These are phyloP conservation scores for Porcisia deanei DNA, from an alignment of 208 protist species.

Conservation along the genomic window DNA sequence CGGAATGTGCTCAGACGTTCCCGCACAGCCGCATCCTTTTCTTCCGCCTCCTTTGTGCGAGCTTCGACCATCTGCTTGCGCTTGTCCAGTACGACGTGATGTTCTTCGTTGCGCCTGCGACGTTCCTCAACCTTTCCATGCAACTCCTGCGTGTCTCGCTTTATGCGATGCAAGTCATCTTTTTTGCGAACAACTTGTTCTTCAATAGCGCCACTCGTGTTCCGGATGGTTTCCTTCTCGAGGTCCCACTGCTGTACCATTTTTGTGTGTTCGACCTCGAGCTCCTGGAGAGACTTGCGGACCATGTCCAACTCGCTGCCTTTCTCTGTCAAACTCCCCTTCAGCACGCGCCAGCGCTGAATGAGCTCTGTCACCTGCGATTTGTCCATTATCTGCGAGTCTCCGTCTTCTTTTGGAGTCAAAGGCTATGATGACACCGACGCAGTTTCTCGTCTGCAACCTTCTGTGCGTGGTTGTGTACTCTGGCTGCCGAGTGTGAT, in stretches of 20 bases:
- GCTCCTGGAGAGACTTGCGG: constrained; percentile 39
- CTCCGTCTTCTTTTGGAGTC: background rate
- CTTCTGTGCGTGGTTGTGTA: background rate
- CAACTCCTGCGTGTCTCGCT: constrained; percentile 58
- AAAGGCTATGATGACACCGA: background rate
- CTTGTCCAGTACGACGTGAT: constrained; percentile 54
- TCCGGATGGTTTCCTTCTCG: constrained; percentile 76
- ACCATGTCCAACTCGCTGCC: constrained; percentile 53
- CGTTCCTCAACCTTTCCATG: constrained; percentile 74
- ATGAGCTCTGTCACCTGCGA: constrained; percentile 72
- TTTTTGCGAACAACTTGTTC: constrained; percentile 65
- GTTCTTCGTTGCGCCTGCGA: constrained; percentile 65
- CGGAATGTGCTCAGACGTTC: constrained; percentile 55
- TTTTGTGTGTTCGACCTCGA: constrained; percentile 54
- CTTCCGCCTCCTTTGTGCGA: constrained; percentile 46
- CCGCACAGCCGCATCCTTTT: constrained; percentile 51
- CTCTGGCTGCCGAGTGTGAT: background rate
- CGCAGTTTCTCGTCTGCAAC: background rate
- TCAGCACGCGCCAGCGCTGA: constrained; percentile 71
- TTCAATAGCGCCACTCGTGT: constrained; percentile 67
- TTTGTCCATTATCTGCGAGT: constrained; percentile 25
- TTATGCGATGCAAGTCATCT: constrained; percentile 64
- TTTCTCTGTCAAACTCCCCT: constrained; percentile 46
- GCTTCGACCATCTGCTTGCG: constrained; percentile 42
- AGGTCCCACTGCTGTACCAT: constrained; percentile 74